These are phyloP conservation scores for Verbascum thapsus DNA, from an alignment of 257 asterid species.

Conservation along the genomic window DNA sequence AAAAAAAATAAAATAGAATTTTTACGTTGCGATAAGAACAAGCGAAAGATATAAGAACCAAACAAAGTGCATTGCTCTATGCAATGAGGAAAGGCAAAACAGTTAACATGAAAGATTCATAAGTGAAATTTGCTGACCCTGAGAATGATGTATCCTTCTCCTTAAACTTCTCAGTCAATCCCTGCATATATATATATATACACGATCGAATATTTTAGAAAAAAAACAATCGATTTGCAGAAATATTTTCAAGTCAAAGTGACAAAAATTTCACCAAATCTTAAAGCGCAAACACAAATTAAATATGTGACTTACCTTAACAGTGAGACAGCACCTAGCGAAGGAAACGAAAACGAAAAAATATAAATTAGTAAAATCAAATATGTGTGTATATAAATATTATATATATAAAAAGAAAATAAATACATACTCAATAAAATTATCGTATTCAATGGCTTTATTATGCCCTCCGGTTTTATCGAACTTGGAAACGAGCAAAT, in stretches of 20 bases:
- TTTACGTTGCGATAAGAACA: conserved; percentile 5
- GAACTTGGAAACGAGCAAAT: conserved; percentile 81
- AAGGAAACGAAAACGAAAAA: conserved; percentile 24
- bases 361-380: conserved; percentile 9
- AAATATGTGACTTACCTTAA: conserved; percentile 53
- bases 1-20: not conserved
- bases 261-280: not conserved
- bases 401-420: not conserved
- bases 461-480: conserved; percentile 82
- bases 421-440: conserved; percentile 80
- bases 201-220: not conserved
- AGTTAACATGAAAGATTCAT: conserved; percentile 85
- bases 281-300: not conserved
- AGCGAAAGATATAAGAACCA: not conserved
- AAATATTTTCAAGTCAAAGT: not conserved
- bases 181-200: conserved; percentile 60
- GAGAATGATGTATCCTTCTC: conserved; percentile 75
- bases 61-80: conserved; percentile 29
- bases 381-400: not conserved
- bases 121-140: conserved; percentile 81
- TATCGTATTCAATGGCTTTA: conserved; percentile 91
- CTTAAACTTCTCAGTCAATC: conserved; percentile 93
- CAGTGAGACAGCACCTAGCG: conserved; percentile 96
- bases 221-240: too few relatives aligned
- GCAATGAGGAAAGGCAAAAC: conserved; percentile 87